A percentile compares a stretch with the other conserved stretches of the same genome.
These are phyloP conservation scores for Penicillium manginii DNA, from an alignment of 495 filamentous ascomycete species.

Conservation along the genomic window DNA sequence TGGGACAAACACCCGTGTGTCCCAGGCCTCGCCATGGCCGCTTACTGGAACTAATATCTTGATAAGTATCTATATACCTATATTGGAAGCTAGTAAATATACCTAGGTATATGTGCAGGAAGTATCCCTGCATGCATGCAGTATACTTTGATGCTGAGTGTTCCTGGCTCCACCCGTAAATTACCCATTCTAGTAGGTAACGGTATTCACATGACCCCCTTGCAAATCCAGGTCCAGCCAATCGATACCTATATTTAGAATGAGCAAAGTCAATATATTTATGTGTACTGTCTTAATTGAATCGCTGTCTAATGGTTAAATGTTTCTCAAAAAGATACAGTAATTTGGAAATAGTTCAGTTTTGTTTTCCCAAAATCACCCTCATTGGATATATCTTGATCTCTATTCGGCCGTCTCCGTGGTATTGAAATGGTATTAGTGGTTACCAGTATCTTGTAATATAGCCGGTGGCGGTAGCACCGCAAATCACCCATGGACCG, in stretches of 20 bases:
- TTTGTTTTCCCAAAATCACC: not conserved
- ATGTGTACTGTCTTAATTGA: no score
- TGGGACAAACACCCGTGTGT: no score
- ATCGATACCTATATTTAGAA: not conserved
- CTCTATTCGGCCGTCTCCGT: constrained; percentile 15
- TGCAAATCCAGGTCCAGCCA: not conserved
- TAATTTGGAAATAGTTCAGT: not conserved
- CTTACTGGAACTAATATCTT: no score
- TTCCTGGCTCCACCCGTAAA: not conserved
- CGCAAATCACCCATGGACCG: constrained; percentile 6
- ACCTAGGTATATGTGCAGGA: no score
- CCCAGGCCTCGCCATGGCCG: no score
- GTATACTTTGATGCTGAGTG: not conserved
- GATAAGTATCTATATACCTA: no score
- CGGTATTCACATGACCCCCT: not conserved
- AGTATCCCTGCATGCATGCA: no score
- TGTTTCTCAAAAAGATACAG: not conserved
- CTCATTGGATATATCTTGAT: not conserved
- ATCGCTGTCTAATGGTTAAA: not conserved
- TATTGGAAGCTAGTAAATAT: no score
- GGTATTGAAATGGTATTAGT: constrained; percentile 8
- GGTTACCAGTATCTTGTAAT: constrained; percentile 8
- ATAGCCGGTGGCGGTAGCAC: constrained; percentile 22
- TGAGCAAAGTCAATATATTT: no score
- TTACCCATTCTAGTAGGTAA: not conserved